Percentiles rank a stretch among this genome's conserved stretches.
These are phyloP conservation scores for Metschnikowia kofuensis DNA, from an alignment of 805 yeast species.

Conservation along the genomic window DNA sequence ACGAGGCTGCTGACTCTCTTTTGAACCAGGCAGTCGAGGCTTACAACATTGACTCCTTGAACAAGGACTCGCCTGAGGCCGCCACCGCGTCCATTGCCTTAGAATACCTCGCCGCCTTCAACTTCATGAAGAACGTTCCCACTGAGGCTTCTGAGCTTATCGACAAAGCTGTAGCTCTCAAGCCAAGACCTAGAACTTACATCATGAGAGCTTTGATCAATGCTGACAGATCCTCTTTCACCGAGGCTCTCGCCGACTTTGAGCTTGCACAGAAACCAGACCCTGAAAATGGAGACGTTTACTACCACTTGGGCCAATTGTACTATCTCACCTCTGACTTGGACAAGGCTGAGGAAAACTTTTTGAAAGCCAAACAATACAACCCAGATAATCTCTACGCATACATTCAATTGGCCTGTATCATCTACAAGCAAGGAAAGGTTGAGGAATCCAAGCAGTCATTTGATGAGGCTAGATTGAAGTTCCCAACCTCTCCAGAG, in stretches of 20 bases:
- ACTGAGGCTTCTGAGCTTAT: conserved; percentile 62
- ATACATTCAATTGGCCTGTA: conserved; percentile 89
- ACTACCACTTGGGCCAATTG: conserved; percentile 94
- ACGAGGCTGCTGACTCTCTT: conserved; percentile 57
- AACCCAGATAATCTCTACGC: conserved; percentile 79
- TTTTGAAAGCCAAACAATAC: conserved; percentile 68
- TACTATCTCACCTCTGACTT: conserved; percentile 77
- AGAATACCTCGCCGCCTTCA: conserved; percentile 81
- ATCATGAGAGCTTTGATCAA: conserved; percentile 77
- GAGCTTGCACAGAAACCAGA: conserved; percentile 66
- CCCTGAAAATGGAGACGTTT: conserved; percentile 73
- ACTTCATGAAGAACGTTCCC: conserved; percentile 75
- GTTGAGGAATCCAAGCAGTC: conserved; percentile 57
- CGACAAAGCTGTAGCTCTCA: conserved; percentile 58
- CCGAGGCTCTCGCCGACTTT: conserved; percentile 63
- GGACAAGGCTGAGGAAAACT: conserved; percentile 67
- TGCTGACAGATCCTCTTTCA: conserved; percentile 71
- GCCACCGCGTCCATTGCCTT: conserved; percentile 62
- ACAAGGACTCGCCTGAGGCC: conserved; percentile 36
- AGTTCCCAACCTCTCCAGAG: conserved; percentile 85
- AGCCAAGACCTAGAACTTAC: conserved; percentile 79
- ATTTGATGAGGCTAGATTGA: conserved; percentile 66
- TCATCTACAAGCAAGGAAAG: conserved; percentile 75
- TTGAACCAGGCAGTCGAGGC: conserved; percentile 58
- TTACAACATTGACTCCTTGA: conserved; percentile 34